Conservation (phyloP, 345 rosid species). For the Salix arbutifolia region DNA sequence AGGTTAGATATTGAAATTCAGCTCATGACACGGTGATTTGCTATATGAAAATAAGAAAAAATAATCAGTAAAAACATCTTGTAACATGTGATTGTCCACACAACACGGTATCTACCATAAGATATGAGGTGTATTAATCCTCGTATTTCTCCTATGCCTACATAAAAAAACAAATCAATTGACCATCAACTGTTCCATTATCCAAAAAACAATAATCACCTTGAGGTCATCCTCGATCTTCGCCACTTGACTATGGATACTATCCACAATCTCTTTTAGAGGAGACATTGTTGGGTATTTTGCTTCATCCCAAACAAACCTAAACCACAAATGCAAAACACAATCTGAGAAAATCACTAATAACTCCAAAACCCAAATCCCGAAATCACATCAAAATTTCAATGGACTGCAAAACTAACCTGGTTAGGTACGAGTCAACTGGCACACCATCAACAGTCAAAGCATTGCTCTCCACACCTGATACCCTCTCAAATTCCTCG, state of each 20-base stretch:
- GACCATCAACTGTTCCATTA: neutral
- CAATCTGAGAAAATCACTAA: neutral
- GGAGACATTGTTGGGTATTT: constrained; percentile 95
- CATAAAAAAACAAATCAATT: neutral
- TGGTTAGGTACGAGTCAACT: constrained; percentile 94
- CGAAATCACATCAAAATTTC: neutral
- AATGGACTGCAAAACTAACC: constrained; percentile 34
- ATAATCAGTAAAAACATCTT: neutral
- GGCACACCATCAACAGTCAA: constrained; percentile 93
- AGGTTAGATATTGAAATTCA: neutral
- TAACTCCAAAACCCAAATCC: neutral
- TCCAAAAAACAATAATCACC: constrained; percentile 35
- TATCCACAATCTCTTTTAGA: constrained; percentile 76
- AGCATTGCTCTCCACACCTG: constrained; percentile 77
- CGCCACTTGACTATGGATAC: constrained; percentile 73
- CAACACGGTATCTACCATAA: neutral
- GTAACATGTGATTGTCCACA: neutral
- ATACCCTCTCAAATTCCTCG: constrained; percentile 88
- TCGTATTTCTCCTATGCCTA: neutral
- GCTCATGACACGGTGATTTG: neutral
- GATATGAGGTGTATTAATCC: neutral
- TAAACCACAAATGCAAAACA: constrained; percentile 24
- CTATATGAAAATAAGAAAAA: neutral
- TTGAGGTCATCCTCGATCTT: constrained; percentile 99
- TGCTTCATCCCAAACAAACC: constrained; percentile 98